phyloP scores from a whole-genome alignment of 1,139 yeast species.

The Geotrichum klebahnii region DNA sequence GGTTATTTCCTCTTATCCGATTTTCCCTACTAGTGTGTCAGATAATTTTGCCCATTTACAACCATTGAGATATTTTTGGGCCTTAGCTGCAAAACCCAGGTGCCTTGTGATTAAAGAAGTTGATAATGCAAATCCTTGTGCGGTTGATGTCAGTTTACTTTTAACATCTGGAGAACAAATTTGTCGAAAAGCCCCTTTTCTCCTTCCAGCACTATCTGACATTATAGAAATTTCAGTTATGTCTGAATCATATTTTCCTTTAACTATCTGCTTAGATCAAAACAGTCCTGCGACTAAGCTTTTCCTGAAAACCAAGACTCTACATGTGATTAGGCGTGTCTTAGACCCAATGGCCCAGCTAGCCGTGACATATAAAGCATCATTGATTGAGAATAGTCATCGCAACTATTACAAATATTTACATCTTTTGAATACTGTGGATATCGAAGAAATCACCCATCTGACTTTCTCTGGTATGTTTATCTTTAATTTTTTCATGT shows the following conservation, averaged over 20 bases:
- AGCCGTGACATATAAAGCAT: constrained; percentile 35
- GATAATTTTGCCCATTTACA: constrained; percentile 63
- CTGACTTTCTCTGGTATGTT: constrained; percentile 7
- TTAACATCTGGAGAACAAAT: constrained; percentile 42
- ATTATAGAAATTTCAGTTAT: constrained; percentile 46
- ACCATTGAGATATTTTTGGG: constrained; percentile 90
- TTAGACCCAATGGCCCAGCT: constrained; percentile 45
- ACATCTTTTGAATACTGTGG: constrained; percentile 10
- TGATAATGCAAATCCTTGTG: constrained; percentile 42
- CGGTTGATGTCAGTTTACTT: constrained; percentile 49
- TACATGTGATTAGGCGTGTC: constrained; percentile 50
- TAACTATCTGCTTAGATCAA: constrained; percentile 43
- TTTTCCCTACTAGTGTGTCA: constrained; percentile 49
- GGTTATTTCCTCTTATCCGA: constrained; percentile 70
- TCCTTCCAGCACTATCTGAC: constrained; percentile 57
- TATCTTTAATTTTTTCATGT: background rate
- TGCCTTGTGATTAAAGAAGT: constrained; percentile 75
- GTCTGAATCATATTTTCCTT: constrained; percentile 47
- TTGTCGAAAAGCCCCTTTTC: constrained; percentile 53
- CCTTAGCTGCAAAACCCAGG: constrained; percentile 73
- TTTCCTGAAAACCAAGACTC: constrained; percentile 41
- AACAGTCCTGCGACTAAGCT: constrained; percentile 43
- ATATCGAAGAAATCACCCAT: constrained; percentile 9
- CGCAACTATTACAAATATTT: constrained; percentile 2
- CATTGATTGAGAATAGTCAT: constrained; percentile 22